Conservation (phyloP, 1,139 yeast genomes). For the Geotrichum reessii region DNA sequence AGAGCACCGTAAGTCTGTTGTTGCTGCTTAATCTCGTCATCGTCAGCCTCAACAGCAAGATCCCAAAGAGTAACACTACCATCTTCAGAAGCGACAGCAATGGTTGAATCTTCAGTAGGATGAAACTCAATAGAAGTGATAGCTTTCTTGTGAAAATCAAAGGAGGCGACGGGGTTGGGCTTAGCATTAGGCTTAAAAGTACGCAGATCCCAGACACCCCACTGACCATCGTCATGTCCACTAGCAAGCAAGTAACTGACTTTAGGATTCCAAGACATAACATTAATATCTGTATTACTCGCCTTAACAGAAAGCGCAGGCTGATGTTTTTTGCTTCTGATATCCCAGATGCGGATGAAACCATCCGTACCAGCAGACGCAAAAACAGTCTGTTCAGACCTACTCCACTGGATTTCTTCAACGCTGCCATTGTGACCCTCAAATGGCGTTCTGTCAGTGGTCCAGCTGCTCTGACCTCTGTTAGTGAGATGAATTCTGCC, state of each 20-base stretch:
- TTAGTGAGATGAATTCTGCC: slow-evolving; percentile 78
- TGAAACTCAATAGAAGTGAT: slow-evolving; percentile 91
- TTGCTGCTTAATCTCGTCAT: slow-evolving; percentile 83
- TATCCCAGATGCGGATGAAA: slow-evolving; percentile 90
- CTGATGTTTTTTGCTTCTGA: slow-evolving; percentile 83
- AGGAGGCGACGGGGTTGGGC: slow-evolving; percentile 67
- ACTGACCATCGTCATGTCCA: slow-evolving; percentile 95
- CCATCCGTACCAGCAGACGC: slow-evolving; percentile 95
- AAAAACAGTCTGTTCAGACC: slow-evolving; percentile 84
- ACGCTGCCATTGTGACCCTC: slow-evolving; percentile 55
- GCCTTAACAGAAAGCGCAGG: slow-evolving; percentile 87
- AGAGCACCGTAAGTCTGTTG: slow-evolving; percentile 64
- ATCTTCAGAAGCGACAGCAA: slow-evolving; percentile 94
- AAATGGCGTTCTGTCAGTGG: slow-evolving; percentile 79
- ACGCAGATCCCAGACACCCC: slow-evolving; percentile 98
- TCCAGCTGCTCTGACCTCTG: slow-evolving; percentile 76
- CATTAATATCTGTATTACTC: slow-evolving; percentile 81
- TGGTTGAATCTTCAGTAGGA: slow-evolving; percentile 90
- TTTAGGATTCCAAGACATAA: slow-evolving; percentile 90
- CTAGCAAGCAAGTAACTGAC: slow-evolving; percentile 83
- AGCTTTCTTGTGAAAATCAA: slow-evolving; percentile 91
- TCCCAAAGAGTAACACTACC: slow-evolving; percentile 97
- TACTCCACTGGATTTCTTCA: slow-evolving; percentile 97
- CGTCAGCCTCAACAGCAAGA: slow-evolving; percentile 93
- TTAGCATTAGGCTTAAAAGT: slow-evolving; percentile 50